Base-by-base conservation (phyloP, 2,329 filamentous ascomycete species). In the Tolypocladium endophyticum region DNA sequence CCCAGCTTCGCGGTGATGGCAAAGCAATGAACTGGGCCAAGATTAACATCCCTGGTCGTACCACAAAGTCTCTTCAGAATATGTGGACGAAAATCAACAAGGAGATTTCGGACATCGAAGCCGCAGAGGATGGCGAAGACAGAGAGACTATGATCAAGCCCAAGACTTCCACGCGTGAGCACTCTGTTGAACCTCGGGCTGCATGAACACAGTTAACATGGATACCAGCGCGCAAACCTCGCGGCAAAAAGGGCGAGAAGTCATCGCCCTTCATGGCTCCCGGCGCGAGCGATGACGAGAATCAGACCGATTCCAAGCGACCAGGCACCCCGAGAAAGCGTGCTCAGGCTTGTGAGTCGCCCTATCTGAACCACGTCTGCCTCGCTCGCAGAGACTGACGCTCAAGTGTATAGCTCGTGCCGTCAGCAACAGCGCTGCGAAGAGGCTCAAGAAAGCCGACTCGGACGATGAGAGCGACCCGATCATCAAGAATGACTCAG, bases 61-160 rank as follows among this genome's bases (percentile, higher is more conserved):
- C 73, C 1, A 60, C 64, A 28, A 77, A 77, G 61, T 73, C 72
- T 2, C 62, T 77, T 0, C 67, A 73, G 62, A 71, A 73, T 50
- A 67, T 70, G 59, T 77, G 74, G 74, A 70, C 69, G 1, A 69
- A 66, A 14, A 68, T 76, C 28, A 69, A 70, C 33, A 75, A 75
- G 38, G 64, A 66, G 3, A 69, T 75, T 12, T 64, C 67, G 0
- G 74, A 75, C 0, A 64, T 77, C 20, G 73, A 75, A 56, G 54
- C 61, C 3, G 61, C 68, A 2, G 55, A 66, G 1, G 58, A 55
- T 9, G 62, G 58, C 3, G 60, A 57, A 1, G 23, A 4, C 9
- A 45, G 54, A 4, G n/a, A 2, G 1, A 50, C 57, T 0, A 59
- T 65, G 0, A 14, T 59, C 0, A 68, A 65, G 18, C 55, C 65